These are phyloP conservation scores for Micromonas commoda DNA, from an alignment of 139 green algal genomes.

Conservation along the genomic window DNA sequence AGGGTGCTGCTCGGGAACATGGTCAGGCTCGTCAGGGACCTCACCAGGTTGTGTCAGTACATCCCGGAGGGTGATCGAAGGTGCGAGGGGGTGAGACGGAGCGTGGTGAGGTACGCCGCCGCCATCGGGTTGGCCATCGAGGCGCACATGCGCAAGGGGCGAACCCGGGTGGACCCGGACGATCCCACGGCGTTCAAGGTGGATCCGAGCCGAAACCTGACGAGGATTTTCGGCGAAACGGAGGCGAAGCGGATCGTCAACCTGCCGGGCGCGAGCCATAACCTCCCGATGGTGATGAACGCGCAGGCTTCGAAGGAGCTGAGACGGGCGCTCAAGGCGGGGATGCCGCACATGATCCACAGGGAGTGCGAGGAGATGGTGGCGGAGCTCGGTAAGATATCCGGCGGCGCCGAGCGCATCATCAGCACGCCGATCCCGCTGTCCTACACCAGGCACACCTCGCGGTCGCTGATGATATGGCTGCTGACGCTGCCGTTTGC, in stretches of 20 bases:
- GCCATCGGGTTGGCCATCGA: slow-evolving; percentile 1
- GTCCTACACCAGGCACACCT: slow-evolving; percentile 38
- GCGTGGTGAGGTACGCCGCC: neutral
- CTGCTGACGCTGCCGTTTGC: slow-evolving; percentile 69
- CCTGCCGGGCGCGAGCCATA: neutral
- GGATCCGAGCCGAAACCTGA: neutral
- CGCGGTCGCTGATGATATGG: slow-evolving; percentile 57
- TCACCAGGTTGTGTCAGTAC: slow-evolving; percentile 14
- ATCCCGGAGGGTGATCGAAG: too few relatives aligned
- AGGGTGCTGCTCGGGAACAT: slow-evolving; percentile 39
- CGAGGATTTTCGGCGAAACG: neutral
- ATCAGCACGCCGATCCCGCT: slow-evolving; percentile 33
- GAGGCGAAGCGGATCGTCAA: neutral
- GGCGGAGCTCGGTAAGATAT: neutral
- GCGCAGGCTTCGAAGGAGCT: neutral
- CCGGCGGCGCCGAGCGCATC: slow-evolving; percentile 31
- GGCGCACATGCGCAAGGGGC: slow-evolving; percentile 10
- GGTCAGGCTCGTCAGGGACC: slow-evolving; percentile 11
- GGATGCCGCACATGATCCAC: neutral
- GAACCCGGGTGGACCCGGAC: slow-evolving; percentile 1
- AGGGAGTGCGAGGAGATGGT: slow-evolving; percentile 16
- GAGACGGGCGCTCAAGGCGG: neutral
- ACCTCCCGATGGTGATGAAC: neutral
- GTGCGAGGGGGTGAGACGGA: neutral
- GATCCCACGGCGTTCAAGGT: slow-evolving; percentile 22